Conservation (phyloP, 441 rosid species). For the Dalechampia spathulata region DNA sequence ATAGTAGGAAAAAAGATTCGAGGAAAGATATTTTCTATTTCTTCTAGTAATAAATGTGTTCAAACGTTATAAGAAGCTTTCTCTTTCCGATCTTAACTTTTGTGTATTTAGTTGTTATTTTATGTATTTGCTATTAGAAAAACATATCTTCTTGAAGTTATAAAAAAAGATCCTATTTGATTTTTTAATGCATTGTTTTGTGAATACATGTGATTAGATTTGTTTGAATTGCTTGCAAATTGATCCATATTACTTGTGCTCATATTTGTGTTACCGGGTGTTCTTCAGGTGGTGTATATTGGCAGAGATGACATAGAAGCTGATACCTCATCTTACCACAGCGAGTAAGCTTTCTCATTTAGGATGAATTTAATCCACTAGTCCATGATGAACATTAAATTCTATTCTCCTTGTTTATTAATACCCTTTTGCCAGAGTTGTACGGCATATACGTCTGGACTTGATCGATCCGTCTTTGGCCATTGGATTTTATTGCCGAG, state of each 20-base stretch:
- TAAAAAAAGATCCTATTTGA: too few relatives aligned
- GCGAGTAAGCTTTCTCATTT: conserved; percentile 46
- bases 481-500: conserved; percentile 77
- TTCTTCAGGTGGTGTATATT: conserved; percentile 51
- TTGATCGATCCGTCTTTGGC: conserved; percentile 85
- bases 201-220: background rate
- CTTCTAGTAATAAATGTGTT: too few relatives aligned
- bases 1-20: too few relatives aligned
- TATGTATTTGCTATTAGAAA: too few relatives aligned
- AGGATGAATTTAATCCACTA: conserved; percentile 8
- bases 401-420: background rate
- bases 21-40: too few relatives aligned
- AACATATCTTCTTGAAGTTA: too few relatives aligned
- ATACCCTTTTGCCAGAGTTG: conserved; percentile 31
- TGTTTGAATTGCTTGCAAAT: background rate
- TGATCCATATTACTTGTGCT: background rate
- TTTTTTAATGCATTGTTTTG: too few relatives aligned
- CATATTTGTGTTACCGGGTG: conserved; percentile 16
- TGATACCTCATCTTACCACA: conserved; percentile 80
- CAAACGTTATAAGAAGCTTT: too few relatives aligned
- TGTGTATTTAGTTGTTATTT: too few relatives aligned
- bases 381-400: background rate
- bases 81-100: too few relatives aligned
- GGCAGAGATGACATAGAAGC: conserved; percentile 43
- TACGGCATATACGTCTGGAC: conserved; percentile 60